A percentile compares a stretch with the other conserved stretches of the same genome.
phyloP scores from a whole-genome alignment of 495 filamentous ascomycete species.

The Lasiosphaeria miniovina region DNA sequence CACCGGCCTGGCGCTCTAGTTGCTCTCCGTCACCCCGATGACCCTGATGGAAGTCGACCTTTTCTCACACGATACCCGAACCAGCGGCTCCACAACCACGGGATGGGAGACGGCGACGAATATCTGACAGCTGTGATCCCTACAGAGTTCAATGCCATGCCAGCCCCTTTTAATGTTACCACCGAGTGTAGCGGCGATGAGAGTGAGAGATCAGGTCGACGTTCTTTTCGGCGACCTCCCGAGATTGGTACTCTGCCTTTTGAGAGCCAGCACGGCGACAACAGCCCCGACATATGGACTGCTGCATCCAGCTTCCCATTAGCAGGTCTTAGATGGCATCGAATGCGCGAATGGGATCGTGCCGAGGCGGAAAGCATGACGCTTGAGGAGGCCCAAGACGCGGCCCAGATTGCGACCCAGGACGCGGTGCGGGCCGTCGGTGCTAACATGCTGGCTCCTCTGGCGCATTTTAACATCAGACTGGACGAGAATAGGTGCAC shows the following conservation, averaged over 20 bases:
- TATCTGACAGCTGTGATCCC: slow-evolving; percentile 49
- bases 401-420: slow-evolving; percentile 51
- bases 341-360: slow-evolving; percentile 2
- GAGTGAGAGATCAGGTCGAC: slow-evolving; percentile 33
- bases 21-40: too few species aligned
- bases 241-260: slow-evolving; percentile 51
- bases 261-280: slow-evolving; percentile 47
- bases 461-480: slow-evolving; percentile 77
- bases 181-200: slow-evolving; percentile 55
- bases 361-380: slow-evolving; percentile 31
- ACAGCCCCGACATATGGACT: slow-evolving; percentile 19
- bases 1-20: too few species aligned
- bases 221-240: slow-evolving; percentile 28
- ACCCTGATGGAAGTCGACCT: slow-evolving; percentile 10
- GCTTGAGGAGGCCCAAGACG: slow-evolving; percentile 48
- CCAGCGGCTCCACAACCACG: slow-evolving; percentile 44
- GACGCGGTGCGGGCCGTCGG: slow-evolving; percentile 54
- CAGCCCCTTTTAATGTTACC: slow-evolving; percentile 45
- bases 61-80: slow-evolving; percentile 27
- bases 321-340: slow-evolving; percentile 5
- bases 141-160: slow-evolving; percentile 43
- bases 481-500: slow-evolving; percentile 78
- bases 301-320: slow-evolving; percentile 10
- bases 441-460: slow-evolving; percentile 59
- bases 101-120: slow-evolving; percentile 52